Evolutionary conservation across 495 filamentous ascomycete genomes (phyloP), one percentile per base, ranked within the genome.

Genomic region (Jackrogersella multiformis): DNA sequence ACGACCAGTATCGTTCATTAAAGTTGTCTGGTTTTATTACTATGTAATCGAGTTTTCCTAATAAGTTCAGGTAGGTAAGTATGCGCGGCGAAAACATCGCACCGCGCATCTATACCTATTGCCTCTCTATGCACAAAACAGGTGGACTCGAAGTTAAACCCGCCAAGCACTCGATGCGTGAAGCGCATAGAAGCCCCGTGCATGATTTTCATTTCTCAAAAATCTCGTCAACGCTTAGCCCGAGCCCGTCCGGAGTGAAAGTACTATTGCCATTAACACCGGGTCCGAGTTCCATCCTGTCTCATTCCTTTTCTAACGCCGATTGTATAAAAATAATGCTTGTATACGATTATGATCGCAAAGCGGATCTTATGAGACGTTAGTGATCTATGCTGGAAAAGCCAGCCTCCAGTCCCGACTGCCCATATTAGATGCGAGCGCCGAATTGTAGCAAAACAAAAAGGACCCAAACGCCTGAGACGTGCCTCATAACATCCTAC

Each of bases 401-500:
- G 6, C 42, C 21, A 46, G 26, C 8, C 54, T 20, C n/a, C 16
- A 12, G 35, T 45, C 54, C 54, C 6, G 12, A 1, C 42, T 18
- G 10, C 18, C n/a, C 20, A 28, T 5, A 34, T n/a, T 18, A 20
- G 8, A 30, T 56, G 24, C 24, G 38, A 44, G 36, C 24, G 36
- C 36, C 38, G 13, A 6, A 46, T 36, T 38, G 21, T 2, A 54
- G 39, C 49, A 18, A 62, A 55, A 3, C 21, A 42, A 44, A 56
- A 20, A 36, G 30, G 4, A n/a, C 55, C 18, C 26, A 35, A 46
- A 35, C 20, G 32, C 60, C 51, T n/a, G n/a, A n/a, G n/a, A n/a
- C n/a, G n/a, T n/a, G n/a, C n/a, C n/a, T 54, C 45, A 48, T 36
- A 58, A 26, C 26, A 53, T 34, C 49, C 56, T 46, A 28, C 42